These are phyloP conservation scores for Brassica balearica DNA, from an alignment of 441 rosid genomes.

Conservation along the genomic window DNA sequence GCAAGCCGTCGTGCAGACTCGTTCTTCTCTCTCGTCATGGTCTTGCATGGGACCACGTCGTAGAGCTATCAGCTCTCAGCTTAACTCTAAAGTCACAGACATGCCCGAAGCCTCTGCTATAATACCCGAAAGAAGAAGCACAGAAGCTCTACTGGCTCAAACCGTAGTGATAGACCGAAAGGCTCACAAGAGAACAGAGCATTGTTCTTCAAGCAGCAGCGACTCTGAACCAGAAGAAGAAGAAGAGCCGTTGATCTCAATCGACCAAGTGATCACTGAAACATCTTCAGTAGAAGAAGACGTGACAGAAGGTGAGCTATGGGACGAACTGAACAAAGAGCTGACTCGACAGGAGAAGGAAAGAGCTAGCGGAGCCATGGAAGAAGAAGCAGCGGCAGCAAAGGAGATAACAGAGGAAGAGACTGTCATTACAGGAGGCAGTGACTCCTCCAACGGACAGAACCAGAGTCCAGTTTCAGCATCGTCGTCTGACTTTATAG, in stretches of 20 bases:
- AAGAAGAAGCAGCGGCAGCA: constrained; percentile 82
- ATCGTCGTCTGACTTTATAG: constrained; percentile 54
- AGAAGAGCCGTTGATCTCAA: constrained; percentile 65
- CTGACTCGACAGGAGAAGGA: constrained; percentile 69
- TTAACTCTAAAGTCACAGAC: constrained; percentile 54
- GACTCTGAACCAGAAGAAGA: constrained; percentile 60
- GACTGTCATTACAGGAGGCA: constrained; percentile 44
- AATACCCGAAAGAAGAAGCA: constrained; percentile 50
- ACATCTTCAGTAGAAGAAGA: constrained; percentile 56
- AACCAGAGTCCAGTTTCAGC: constrained; percentile 44
- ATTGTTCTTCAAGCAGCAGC: constrained; percentile 50
- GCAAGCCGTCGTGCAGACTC: constrained; percentile 86
- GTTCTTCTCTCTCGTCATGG: constrained; percentile 84
- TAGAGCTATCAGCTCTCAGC: constrained; percentile 54
- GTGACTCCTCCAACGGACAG: constrained; percentile 51
- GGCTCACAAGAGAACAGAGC: constrained; percentile 45
- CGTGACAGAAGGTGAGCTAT: constrained; percentile 74
- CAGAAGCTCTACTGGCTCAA: constrained; percentile 51
- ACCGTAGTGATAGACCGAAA: constrained; percentile 42
- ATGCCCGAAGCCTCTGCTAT: constrained; percentile 55
- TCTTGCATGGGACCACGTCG: constrained; percentile 91
- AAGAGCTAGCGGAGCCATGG: constrained; percentile 60
- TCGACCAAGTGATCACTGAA: constrained; percentile 46
- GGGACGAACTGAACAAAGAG: constrained; percentile 90
- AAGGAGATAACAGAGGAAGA: constrained; percentile 83